Conservation (phyloP, 805 yeast genomes). For the Komagataella ulmi region DNA sequence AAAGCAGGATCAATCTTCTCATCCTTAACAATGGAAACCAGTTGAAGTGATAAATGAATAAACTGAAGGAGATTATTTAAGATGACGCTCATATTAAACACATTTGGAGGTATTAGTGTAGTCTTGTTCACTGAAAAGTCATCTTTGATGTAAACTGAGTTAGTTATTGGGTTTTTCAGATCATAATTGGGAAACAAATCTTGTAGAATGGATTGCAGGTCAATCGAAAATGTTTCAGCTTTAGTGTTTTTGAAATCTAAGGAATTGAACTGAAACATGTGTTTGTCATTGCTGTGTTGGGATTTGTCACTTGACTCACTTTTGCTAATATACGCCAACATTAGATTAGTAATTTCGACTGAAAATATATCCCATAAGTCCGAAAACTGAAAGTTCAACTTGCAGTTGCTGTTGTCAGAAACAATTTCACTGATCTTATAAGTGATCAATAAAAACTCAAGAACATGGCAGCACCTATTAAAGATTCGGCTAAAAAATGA, state of each 20-base stretch:
- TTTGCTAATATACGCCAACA: neutral
- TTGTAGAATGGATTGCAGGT: slow-evolving; percentile 32
- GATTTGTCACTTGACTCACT: slow-evolving; percentile 4
- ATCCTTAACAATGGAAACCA: neutral
- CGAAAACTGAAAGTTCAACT: slow-evolving; percentile 4
- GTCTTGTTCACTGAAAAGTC: slow-evolving; percentile 48
- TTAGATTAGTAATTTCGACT: neutral
- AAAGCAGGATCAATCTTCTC: neutral
- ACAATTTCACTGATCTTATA: slow-evolving; percentile 1
- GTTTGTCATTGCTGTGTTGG: slow-evolving; percentile 4
- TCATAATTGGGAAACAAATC: slow-evolving; percentile 59
- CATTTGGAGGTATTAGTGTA: slow-evolving; percentile 52
- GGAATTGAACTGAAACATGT: slow-evolving; percentile 21
- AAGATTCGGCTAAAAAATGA: neutral
- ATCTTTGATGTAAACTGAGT: slow-evolving; percentile 41
- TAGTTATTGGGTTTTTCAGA: slow-evolving; percentile 9
- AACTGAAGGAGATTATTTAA: slow-evolving; percentile 63
- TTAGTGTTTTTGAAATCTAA: slow-evolving; percentile 19
- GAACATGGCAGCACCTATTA: neutral
- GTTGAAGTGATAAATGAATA: slow-evolving; percentile 1
- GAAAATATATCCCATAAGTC: neutral
- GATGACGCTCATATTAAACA: slow-evolving; percentile 70
- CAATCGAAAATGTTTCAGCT: slow-evolving; percentile 16
- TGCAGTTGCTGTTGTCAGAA: slow-evolving; percentile 5
- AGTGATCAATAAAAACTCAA: neutral